Base-by-base conservation (phyloP, 768 basidiomycete genomes). In the Peribolospora baueri region DNA sequence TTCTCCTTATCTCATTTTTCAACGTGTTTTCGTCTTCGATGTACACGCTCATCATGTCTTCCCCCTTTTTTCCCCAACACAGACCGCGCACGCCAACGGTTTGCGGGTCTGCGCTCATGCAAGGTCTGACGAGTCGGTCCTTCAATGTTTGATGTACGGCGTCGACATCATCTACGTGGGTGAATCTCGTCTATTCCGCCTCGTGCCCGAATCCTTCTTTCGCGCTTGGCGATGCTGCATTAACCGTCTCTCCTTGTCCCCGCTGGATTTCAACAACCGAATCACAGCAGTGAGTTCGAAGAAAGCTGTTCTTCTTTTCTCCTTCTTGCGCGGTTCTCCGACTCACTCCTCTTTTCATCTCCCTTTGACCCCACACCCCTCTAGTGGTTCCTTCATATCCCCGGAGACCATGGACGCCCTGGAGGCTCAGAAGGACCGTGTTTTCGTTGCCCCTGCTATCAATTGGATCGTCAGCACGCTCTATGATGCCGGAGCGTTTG, bases 61-160 rank as follows among this genome's bases (percentile, higher is more conserved):
- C 25, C 25, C 25, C 25, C 25, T 25, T 25, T 25, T 25, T 25
- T 25, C 25, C 25, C 25, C 25, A 25, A 25, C 25, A 25, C 25
- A 52, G 51, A 10, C 62, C 6, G 68, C 68, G 13, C 68, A 69
- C 53, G 60, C 64, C 25, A 62, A 51, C 42, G 69, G 69, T 6
- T 65, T 70, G 11, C 69, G 69, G 46, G 68, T 67, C 37, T 69
- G 69, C 47, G 66, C 68, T 7, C 68, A 69, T 56, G 68, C 68
- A 4, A 65, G 69, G 41, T 68, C 69, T 7, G 69, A 69, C 42
- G 56, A 62, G 14, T 61, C 67, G 8, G 50, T 70, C 50, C 57
- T 64, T 46, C 69, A 69, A 56, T 68, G 63, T 42, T 60, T 70
- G 39, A 66, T 68, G 53, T 69, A 68, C 48, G 69, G 69, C 1